Evolutionary conservation across 306 rosid species (phyloP).

Genomic region (Vigna unguiculata): DNA sequence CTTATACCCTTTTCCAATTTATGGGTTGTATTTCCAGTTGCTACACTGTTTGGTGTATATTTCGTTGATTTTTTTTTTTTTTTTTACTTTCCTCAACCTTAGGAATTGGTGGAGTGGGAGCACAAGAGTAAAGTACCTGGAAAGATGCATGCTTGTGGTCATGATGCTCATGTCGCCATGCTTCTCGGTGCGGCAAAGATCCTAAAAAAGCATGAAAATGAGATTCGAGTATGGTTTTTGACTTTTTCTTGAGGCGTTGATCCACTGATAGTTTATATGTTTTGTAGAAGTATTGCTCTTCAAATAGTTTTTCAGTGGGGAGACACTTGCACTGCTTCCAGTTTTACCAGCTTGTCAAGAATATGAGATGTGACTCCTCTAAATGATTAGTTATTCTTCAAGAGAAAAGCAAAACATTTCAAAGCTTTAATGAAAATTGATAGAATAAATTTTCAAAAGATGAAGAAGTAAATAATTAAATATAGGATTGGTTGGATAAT

Average conservation of each 20-base stretch:
- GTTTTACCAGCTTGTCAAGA: background rate
- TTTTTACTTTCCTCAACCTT: background rate
- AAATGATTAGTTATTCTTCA: background rate
- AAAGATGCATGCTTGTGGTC: conserved; percentile 98
- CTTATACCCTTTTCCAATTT: background rate
- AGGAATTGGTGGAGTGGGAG: conserved; percentile 92
- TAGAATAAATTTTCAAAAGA: background rate
- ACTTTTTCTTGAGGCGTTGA: background rate
- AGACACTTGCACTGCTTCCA: background rate
- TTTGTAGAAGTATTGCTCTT: background rate
- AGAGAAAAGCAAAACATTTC: conserved; percentile 4
- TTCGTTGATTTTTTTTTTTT: conserved; percentile 12
- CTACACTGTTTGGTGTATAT: conserved; percentile 1
- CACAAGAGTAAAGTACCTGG: conserved; percentile 89
- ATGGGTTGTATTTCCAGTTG: conserved; percentile 13
- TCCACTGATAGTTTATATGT: background rate
- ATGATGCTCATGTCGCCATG: conserved; percentile 95
- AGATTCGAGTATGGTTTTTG: conserved; percentile 51
- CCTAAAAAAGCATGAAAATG: conserved; percentile 64
- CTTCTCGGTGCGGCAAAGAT: conserved; percentile 94
- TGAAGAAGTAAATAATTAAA: no score
- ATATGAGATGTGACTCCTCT: background rate
- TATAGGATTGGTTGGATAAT: background rate
- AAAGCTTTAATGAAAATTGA: background rate
- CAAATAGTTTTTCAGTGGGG: background rate